Evolutionary conservation across 1,139 yeast genomes (phyloP).

Genomic region (Lodderomyces metapsilosis): DNA sequence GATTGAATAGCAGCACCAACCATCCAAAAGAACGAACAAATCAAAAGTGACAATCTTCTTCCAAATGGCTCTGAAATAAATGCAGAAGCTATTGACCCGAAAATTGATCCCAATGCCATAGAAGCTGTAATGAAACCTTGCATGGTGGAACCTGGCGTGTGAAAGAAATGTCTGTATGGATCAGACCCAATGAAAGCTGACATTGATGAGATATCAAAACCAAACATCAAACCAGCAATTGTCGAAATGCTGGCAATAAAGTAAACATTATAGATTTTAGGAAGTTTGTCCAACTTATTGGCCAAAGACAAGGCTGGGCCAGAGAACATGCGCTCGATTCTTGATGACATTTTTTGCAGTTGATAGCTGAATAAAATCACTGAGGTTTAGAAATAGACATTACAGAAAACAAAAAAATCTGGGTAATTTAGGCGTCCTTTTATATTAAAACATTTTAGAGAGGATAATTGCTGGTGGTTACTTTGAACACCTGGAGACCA

Average conservation of each 20-base stretch:
- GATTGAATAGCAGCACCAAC: slow-evolving; percentile 52
- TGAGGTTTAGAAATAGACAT: too few relatives aligned
- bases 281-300: slow-evolving; percentile 34
- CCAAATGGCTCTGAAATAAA: slow-evolving; percentile 57
- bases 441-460: neutral
- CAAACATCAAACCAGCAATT: slow-evolving; percentile 61
- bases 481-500: neutral
- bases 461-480: neutral
- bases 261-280: slow-evolving; percentile 43
- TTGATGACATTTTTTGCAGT: slow-evolving; percentile 12
- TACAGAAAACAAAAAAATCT: too few relatives aligned
- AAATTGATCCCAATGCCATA: slow-evolving; percentile 59
- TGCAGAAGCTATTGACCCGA: slow-evolving; percentile 53
- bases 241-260: slow-evolving; percentile 49
- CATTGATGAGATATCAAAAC: slow-evolving; percentile 68
- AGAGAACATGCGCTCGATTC: slow-evolving; percentile 13
- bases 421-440: neutral
- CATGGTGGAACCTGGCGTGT: slow-evolving; percentile 37
- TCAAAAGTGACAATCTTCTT: slow-evolving; percentile 53
- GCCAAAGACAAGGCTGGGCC: slow-evolving; percentile 35
- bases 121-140: slow-evolving; percentile 64
- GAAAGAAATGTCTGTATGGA: slow-evolving; percentile 29
- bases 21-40: slow-evolving; percentile 47
- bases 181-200: slow-evolving; percentile 54
- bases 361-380: neutral